Conservation (phyloP, 1,284 basidiomycete genomes). For the Papiliotrema fonsecae region DNA sequence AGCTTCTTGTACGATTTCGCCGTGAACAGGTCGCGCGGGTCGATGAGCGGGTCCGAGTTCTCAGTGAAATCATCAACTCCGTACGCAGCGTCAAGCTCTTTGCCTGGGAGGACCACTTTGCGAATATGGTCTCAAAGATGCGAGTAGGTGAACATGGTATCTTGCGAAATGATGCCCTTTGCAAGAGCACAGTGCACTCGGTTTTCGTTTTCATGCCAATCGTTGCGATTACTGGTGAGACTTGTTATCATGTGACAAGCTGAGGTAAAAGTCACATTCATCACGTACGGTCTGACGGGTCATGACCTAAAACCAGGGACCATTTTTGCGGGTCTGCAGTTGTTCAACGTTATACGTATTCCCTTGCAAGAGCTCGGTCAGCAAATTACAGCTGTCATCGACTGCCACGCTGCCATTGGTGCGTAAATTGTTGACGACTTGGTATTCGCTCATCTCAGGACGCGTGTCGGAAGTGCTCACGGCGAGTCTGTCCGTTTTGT, state of each 20-base stretch:
- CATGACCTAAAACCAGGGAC: slow-evolving; percentile 63
- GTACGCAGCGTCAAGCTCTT: slow-evolving; percentile 47
- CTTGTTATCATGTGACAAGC: not conserved
- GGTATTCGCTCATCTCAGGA: no score
- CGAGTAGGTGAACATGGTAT: slow-evolving; percentile 55
- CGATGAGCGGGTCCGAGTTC: slow-evolving; percentile 54
- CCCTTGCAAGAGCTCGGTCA: slow-evolving; percentile 34
- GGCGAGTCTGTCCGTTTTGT: slow-evolving; percentile 19
- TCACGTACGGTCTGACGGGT: slow-evolving; percentile 64
- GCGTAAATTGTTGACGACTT: not conserved
- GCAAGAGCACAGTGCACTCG: slow-evolving; percentile 21
- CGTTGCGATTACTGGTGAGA: slow-evolving; percentile 57
- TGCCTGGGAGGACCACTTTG: slow-evolving; percentile 57
- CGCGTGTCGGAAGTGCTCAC: slow-evolving; percentile 60
- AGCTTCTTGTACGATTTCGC: slow-evolving; percentile 61
- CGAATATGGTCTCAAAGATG: slow-evolving; percentile 53
- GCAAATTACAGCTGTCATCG: slow-evolving; percentile 48
- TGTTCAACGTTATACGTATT: slow-evolving; percentile 58
- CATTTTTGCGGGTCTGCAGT: slow-evolving; percentile 68
- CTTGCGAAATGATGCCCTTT: slow-evolving; percentile 34
- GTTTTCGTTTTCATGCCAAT: slow-evolving; percentile 56
- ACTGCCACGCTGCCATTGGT: slow-evolving; percentile 47
- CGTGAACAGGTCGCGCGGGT: slow-evolving; percentile 66
- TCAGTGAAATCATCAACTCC: slow-evolving; percentile 35
- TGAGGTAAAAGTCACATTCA: slow-evolving; percentile 56